Evolutionary conservation across 1,284 basidiomycete genomes (phyloP).

Genomic region (Lentinus polychrous): DNA sequence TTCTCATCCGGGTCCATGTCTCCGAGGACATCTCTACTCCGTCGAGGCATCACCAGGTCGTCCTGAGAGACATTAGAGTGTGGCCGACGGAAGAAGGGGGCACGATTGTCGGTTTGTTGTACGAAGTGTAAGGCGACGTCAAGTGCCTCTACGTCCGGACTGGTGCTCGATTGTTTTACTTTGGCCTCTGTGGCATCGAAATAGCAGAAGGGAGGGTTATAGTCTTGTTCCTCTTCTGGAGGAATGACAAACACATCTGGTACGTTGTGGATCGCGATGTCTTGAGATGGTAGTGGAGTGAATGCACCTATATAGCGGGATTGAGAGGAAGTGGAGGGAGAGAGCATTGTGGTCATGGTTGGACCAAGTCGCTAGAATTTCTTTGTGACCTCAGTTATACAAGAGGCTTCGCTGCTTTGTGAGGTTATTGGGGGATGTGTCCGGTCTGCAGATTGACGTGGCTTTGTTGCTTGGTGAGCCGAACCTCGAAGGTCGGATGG

Average conservation of each 20-base stretch:
- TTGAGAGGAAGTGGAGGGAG: slow-evolving; percentile 15
- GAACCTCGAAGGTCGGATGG: too few species aligned
- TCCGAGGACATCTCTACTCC: slow-evolving; percentile 5
- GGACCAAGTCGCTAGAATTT: slow-evolving; percentile 12
- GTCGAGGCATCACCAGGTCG: slow-evolving; percentile 26
- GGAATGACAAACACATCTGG: slow-evolving; percentile 64
- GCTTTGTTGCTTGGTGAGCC: too few species aligned
- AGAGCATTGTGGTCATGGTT: slow-evolving; percentile 21
- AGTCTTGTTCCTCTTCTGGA: slow-evolving; percentile 59
- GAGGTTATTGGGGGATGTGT: too few species aligned
- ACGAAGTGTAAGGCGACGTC: slow-evolving; percentile 32
- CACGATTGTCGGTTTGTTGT: slow-evolving; percentile 26
- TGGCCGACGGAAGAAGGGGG: slow-evolving; percentile 25
- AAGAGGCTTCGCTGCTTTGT: too few species aligned
- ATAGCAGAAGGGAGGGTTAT: slow-evolving; percentile 54
- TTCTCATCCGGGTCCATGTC: slow-evolving; percentile 8
- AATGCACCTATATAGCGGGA: slow-evolving; percentile 19
- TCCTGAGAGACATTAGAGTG: slow-evolving; percentile 21
- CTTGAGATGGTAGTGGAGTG: slow-evolving; percentile 17
- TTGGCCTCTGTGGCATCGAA: slow-evolving; percentile 45
- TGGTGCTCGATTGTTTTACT: slow-evolving; percentile 22
- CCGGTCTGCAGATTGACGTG: too few species aligned
- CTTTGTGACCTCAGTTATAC: too few species aligned
- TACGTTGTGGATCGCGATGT: slow-evolving; percentile 23
- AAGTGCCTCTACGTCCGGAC: slow-evolving; percentile 34